These are phyloP conservation scores for Ustilago vetiveriae DNA, from an alignment of 1,284 basidiomycete genomes.

Conservation along the genomic window DNA sequence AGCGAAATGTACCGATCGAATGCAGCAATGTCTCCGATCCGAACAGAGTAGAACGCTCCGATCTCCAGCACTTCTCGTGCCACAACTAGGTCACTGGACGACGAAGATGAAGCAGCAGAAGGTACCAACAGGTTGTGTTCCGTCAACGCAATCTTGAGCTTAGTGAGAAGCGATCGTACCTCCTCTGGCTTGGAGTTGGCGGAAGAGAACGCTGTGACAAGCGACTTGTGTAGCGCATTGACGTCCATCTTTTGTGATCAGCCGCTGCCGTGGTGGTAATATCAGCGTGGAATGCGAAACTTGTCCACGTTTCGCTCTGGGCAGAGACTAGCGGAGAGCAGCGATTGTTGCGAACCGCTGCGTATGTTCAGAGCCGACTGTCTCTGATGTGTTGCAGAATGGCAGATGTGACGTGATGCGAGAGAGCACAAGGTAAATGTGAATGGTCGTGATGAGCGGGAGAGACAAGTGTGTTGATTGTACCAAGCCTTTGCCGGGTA, in stretches of 20 bases:
- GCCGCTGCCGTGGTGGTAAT: no score
- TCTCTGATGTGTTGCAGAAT: no score
- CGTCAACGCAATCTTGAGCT: conserved; percentile 77
- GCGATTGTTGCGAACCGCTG: no score
- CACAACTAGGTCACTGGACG: conserved; percentile 28
- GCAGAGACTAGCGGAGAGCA: no score
- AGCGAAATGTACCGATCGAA: conserved; percentile 96
- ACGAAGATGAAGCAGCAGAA: conserved; percentile 56
- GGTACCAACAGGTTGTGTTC: conserved; percentile 79
- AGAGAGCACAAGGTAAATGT: no score
- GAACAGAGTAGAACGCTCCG: conserved; percentile 91
- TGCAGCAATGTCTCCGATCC: conserved; percentile 83
- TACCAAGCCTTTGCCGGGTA: no score
- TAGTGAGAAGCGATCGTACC: conserved; percentile 48
- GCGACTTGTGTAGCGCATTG: conserved; percentile 26
- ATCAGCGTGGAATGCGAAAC: no score
- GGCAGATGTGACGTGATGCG: no score
- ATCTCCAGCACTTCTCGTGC: conserved; percentile 93
- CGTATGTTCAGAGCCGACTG: no score
- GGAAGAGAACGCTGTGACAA: conserved; percentile 28
- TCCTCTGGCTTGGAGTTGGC: conserved; percentile 18
- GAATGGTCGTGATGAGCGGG: no score
- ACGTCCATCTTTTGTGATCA: conserved; percentile 18
- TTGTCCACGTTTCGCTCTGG: no score
- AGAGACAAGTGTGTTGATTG: no score